Evolutionary conservation across 2,329 filamentous ascomycete species (phyloP).

Genomic region (Cyclaneusma minus): DNA sequence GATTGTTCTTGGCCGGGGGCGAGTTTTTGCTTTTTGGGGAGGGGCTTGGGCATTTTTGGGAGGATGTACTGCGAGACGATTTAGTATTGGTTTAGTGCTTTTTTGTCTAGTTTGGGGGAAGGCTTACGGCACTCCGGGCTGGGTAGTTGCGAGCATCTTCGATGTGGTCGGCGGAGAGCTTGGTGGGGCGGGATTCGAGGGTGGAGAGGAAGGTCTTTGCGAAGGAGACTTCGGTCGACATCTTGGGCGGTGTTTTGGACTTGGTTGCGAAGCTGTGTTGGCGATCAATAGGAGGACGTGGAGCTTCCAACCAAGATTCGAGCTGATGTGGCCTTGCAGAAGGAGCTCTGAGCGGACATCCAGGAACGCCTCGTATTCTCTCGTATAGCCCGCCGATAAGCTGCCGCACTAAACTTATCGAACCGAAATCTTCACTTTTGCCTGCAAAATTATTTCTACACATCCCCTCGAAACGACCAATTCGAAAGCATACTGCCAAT

Average conservation of each 20-base stretch:
- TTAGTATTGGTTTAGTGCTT: conserved; percentile 7
- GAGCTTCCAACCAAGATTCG: no score
- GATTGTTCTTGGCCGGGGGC: conserved; percentile 37
- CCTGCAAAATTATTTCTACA: no score
- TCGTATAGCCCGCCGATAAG: no score
- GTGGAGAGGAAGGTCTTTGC: conserved; percentile 68
- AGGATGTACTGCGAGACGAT: conserved; percentile 45
- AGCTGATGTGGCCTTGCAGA: no score
- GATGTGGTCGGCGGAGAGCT: conserved; percentile 79
- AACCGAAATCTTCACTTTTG: no score
- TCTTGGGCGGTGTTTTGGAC: conserved; percentile 28
- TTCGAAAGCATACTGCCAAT: conserved; percentile 24
- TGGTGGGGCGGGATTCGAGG: conserved; percentile 64
- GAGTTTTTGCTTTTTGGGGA: conserved; percentile 27
- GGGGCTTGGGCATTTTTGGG: conserved; percentile 45
- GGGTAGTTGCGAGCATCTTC: conserved; percentile 72
- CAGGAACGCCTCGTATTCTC: no score
- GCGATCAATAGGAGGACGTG: no score
- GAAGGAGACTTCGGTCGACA: conserved; percentile 78
- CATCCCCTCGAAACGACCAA: no score
- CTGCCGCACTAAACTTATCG: no score
- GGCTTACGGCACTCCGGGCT: conserved; percentile 56
- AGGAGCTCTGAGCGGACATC: no score
- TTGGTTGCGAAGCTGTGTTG: no score
- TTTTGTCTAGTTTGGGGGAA: conserved; percentile 3